Base-by-base conservation (phyloP, 1,284 basidiomycete species). In the Irpex lacteus region DNA sequence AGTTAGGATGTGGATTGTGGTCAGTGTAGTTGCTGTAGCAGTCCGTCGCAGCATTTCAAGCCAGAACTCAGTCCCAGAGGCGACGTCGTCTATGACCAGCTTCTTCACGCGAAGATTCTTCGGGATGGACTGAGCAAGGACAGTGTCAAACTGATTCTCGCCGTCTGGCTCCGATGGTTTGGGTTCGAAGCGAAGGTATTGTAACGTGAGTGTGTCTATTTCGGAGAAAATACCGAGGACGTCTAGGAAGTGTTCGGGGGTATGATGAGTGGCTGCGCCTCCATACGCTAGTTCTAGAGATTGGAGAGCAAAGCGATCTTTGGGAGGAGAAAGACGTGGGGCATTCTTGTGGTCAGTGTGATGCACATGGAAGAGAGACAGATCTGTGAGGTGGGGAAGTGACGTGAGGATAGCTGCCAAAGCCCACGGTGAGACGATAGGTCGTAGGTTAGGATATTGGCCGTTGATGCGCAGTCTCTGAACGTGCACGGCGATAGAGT, bases 191-290 rank as follows among this genome's bases (percentile, higher is more conserved):
- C 56, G 61, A 4, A 44, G 61, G 13, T 54, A 58, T 9, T n/a
- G 15, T n/a, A 62, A 58, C 19, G 32, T 18, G 11, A 62, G 56
- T 3, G 15, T 26, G 19, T 37, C n/a, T 38, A 62, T 40, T 7
- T 32, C 7, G 19, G 40, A 47, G 44, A 58, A 62, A 18, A 36
- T 34, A 26, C 54, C 47, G 55, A 62, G 54, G 55, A 62, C 21
- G 61, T 62, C 55, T 32, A 62, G 47, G 9, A 59, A 26, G 13
- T 62, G 44, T 47, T 47, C 44, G 4, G 44, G 44, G 7, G 18
- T 47, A 18, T 47, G 44, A 11, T 47, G 44, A 15, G 44, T 13
- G 44, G 44, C 44, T 47, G 13, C 44, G 13, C 44, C 44, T 47
- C 13, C 44, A 2, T 47, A 47, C 18, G 44, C 44, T 15, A 47